Base-by-base conservation (phyloP, 2,329 filamentous ascomycete species). In the Sodiomyces alkalinus region DNA sequence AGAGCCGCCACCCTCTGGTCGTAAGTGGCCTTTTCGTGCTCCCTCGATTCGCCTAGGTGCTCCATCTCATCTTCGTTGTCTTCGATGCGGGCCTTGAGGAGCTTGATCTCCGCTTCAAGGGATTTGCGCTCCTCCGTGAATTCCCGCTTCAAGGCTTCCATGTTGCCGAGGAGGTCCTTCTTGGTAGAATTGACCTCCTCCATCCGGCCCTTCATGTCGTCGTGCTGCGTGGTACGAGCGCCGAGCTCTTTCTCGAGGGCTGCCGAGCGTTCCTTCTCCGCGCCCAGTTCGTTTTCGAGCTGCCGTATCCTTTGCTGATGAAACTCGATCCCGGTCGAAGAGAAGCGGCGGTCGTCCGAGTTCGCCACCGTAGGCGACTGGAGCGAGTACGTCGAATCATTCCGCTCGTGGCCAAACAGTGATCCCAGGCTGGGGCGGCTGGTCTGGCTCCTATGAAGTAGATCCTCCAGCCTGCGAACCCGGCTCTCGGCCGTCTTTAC, bases 61-160 rank as follows among this genome's bases (percentile, higher is more conserved):
- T 94, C 86, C 28, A 96, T 70, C 45, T 93, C 86, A 43, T 94
- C 86, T 52, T 98, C 90, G 5, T 80, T 68, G 41, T 96, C 83
- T 46, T 96, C 90, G 1, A 90, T 60, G 29, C 76, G 79, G 30
- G 75, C 63, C 44, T 79, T 86, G 32, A 86, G 66, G 10, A 69
- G 67, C 40, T 74, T 77, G 32, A 90, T 74, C 47, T 96, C 86
- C 11, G 71, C 64, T 41, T 93, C 81, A 1, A 96, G 61, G 7
- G 75, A 79, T 43, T 80, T 82, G 21, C 90, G 73, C 51, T 96
- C 87, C 27, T 76, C 74, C 19, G 80, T 64, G 40, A 93, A 94
- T 44, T 96, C 90, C 16, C 73, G 74, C 51, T 94, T 83, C 39
- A 92, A 70, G 9, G 86, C 78, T 46, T 96, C 85, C 58, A 98